Evolutionary conservation across 352 stramenopile species (phyloP), one percentile per base, ranked within the genome.

Genomic region (Globisporangium parvum): DNA sequence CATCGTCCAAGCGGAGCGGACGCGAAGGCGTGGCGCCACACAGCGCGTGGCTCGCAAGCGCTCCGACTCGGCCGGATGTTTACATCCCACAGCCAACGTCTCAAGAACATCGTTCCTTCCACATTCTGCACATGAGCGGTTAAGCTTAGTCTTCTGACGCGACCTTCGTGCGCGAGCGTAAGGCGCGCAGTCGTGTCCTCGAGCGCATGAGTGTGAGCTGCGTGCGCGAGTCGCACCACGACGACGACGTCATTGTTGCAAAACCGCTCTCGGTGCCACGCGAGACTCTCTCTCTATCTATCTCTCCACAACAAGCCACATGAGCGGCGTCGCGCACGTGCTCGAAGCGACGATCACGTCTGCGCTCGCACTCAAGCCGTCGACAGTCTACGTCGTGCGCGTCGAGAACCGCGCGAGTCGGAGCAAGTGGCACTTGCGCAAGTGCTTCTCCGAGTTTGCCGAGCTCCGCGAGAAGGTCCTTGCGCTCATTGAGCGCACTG

Each of bases 391-490:
- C 69, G 75, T 88, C 20, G 49, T 91, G 26, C 67, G 71, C 14
- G 69, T 89, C 28, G 75, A 85, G 48, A 79, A 86, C 62, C 57
- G 55, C 20, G 59, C 69, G 47, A 78, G 56, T 10, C 54, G 56
- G 31, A 50, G 70, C 44, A 71, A 66, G 50, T 91, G 80, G 80
- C 77, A 87, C 57, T 55, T 88, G 26, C 76, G 73, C 39, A 76
- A 80, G 15, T 88, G 78, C 57, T 91, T 91, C 52, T 77, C 76
- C 24, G 80, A 91, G 44, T 91, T 91, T 51, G 82, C 75, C 37
- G 80, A 88, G 57, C 56, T 91, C 48, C 76, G 77, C 40, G 80
- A 88, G 31, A 80, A 85, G 45, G 71, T 91, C 54, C 53, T 88
- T 37, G 63, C 69, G 3, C 65, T 87, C 20, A 77, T 89, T 49